Evolutionary conservation across 768 basidiomycete genomes (phyloP), one percentile per base, ranked within the genome.

Genomic region (Russula olivacea): DNA sequence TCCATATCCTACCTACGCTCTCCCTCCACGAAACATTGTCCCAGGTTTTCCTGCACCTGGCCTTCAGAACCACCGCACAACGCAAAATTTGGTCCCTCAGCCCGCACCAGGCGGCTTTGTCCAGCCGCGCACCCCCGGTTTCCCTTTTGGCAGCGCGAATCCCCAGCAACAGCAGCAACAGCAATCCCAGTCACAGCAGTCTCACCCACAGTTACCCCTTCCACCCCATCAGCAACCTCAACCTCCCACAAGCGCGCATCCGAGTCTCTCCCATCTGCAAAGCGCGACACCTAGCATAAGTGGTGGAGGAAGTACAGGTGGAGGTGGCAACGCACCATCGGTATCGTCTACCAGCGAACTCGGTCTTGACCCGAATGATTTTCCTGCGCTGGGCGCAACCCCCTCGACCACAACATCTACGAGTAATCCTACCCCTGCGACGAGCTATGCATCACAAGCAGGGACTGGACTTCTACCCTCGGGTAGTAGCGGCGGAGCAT

Each of bases 371-470:
- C 89, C 85, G 36, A 91, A 89, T 70, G 91, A 91, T 74, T 91
- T 92, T 69, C 91, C 91, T n/a, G 90, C 89, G 15, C 82, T 93
- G 21, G 91, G 91, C 36, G 78, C 81, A 45, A 85, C 86, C 48
- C 80, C 81, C 15, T 80, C 78, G 40, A 71, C 67, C 76, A 66
- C 76, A 59, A 64, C 75, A 23, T 62, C 74, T 19, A 75, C 69
- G 36, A 76, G 73, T 40, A 74, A 74, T 48, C 71, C 70, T 12
- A 70, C 72, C 11, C 72, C 48, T 7, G 70, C 82, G 65, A 85
- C 89, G 51, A 91, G 89, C 70, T 93, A 92, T 74, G 91, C 91
- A 51, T 88, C 80, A 61, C 91, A 92, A 72, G 90, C 88, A 17
- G 89, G 88, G 40, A 85, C 83, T 28, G 84, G 80, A n/a, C 78